Base-by-base conservation (phyloP, 1,139 yeast species). In the Blastobotrys apis region DNA sequence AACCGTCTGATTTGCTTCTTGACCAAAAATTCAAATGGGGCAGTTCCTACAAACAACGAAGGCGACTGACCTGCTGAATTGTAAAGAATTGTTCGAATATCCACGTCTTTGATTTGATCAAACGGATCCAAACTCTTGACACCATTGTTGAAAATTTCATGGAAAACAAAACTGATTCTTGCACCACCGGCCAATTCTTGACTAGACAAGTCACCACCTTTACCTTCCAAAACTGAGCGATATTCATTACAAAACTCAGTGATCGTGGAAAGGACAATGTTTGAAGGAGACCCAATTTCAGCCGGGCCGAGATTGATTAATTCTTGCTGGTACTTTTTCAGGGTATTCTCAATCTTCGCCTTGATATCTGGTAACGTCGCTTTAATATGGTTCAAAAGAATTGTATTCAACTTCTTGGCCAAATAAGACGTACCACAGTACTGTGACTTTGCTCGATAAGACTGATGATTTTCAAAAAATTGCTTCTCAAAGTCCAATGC, bases 41-140 rank as follows among this genome's bases (percentile, higher is more conserved):
- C 92, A 13, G 97, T 88, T 43, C 97, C 97, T 46, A 92, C 98
- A 68, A 92, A 92, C 57, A 92, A 75, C 2, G 97, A 85, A 8
- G 98, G 98, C 1, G 97, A 86, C 19, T 95, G 82, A 60, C 98
- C 98, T 10, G 96, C 84, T 37, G 97, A 86, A 65, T 92, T 92
- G 71, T 92, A 94, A 37, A 71, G 57, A 44, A 92, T 90, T n/a
- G 98, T 92, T 67, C 98, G 81, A 57, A 94, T 94, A 64, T 92
- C 99, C 27, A 86, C 84, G 64, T 92, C 98, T 69, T 88, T 90
- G 60, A 92, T 90, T 66, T 90, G 95, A 63, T 92, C 98, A 66
- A 86, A 94, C 46, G 99, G 99, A 65, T 94, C 98, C 49, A 92
- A 73, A 0, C 97, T 86, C 62, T 80, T 80, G 49, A 92, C 78